phyloP scores from a whole-genome alignment of 1,284 basidiomycete species.

The Cerrena zonata region DNA sequence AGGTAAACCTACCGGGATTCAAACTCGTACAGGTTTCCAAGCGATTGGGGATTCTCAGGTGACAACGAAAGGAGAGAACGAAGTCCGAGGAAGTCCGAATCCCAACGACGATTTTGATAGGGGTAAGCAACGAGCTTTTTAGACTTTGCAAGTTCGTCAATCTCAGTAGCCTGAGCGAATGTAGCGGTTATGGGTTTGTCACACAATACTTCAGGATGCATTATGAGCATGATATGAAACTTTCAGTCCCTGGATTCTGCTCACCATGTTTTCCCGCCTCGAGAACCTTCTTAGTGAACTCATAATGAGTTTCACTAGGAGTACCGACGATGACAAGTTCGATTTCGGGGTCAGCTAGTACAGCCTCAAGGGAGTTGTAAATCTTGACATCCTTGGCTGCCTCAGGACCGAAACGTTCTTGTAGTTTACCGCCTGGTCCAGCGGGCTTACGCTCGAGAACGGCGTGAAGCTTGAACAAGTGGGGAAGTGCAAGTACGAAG shows the following conservation, averaged over 20 bases:
- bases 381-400: constrained; percentile 39
- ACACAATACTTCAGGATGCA: constrained; percentile 53
- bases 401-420: constrained; percentile 55
- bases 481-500: constrained; percentile 69
- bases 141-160: constrained; percentile 58
- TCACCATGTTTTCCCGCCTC: constrained; percentile 75
- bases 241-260: constrained; percentile 11
- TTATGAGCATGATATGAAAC: neutral
- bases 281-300: constrained; percentile 58
- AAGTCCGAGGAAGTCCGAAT: constrained; percentile 77
- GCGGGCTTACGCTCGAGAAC: constrained; percentile 60
- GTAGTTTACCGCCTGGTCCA: constrained; percentile 54
- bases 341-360: constrained; percentile 53
- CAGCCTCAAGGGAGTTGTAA: constrained; percentile 49
- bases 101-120: constrained; percentile 81
- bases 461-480: constrained; percentile 66
- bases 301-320: constrained; percentile 77
- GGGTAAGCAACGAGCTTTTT: constrained; percentile 68
- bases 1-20: constrained; percentile 56
- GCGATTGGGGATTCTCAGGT: constrained; percentile 40
- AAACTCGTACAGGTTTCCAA: constrained; percentile 69
- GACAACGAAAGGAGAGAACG: constrained; percentile 58
- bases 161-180: constrained; percentile 57
- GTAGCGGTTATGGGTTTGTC: constrained; percentile 81
- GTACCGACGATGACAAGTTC: constrained; percentile 72